Percentiles rank a stretch among this genome's conserved stretches.
These are phyloP conservation scores for Myxozyma geophila DNA, from an alignment of 805 yeast genomes.

Conservation along the genomic window DNA sequence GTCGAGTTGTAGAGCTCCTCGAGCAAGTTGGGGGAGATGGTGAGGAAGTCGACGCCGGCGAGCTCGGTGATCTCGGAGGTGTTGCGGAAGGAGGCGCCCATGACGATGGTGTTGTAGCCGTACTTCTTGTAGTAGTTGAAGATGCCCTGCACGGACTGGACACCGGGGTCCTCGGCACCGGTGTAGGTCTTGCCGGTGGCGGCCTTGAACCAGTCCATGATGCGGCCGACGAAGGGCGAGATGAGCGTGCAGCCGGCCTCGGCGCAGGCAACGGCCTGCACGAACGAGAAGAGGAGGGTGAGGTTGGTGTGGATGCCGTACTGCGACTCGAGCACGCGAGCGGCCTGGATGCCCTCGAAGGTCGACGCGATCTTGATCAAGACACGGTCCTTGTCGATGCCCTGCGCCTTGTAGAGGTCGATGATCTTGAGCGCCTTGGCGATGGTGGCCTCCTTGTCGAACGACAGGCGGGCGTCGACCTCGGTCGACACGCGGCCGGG, in stretches of 20 bases:
- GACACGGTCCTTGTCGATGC: conserved; percentile 86
- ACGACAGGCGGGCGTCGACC: conserved; percentile 97
- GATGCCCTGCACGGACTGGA: conserved; percentile 80
- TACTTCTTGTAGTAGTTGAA: conserved; percentile 98
- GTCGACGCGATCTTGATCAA: conserved; percentile 97
- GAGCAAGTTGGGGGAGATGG: conserved; percentile 90
- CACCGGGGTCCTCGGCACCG: conserved; percentile 93
- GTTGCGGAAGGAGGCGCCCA: conserved; percentile 99
- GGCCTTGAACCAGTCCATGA: conserved; percentile 97
- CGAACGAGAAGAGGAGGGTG: conserved; percentile 91
- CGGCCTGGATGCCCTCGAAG: conserved; percentile 99
- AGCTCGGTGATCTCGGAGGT: conserved; percentile 91
- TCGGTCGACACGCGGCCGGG: conserved; percentile 99
- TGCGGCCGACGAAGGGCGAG: conserved; percentile 99
- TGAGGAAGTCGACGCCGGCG: conserved; percentile 96
- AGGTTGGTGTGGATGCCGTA: conserved; percentile 92
- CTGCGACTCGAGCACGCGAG: conserved; percentile 88
- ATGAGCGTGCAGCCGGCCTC: conserved; percentile 95
- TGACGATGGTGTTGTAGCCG: conserved; percentile 95
- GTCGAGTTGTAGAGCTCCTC: conserved; percentile 82
- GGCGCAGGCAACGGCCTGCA: conserved; percentile 98
- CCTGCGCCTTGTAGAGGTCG: conserved; percentile 79
- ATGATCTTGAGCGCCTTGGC: conserved; percentile 92
- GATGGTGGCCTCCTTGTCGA: conserved; percentile 91
- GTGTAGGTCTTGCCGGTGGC: conserved; percentile 85